phyloP scores from a whole-genome alignment of 176 grass and related monocot species.

The Metroxylon sagu region DNA sequence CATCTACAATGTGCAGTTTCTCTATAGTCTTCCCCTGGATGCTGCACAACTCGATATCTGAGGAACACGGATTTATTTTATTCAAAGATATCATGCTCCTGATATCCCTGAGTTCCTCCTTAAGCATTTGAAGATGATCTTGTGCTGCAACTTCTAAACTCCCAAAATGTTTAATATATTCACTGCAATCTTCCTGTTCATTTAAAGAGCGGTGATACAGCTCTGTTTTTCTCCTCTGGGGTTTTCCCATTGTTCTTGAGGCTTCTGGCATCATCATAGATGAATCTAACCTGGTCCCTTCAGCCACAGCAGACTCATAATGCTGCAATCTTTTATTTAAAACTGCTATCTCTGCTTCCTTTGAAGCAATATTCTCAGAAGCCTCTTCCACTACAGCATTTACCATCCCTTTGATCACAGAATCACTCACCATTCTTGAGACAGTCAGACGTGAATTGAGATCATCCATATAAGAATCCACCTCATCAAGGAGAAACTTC shows the following conservation, averaged over 20 bases:
- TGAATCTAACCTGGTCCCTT: not conserved
- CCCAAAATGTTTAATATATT: not conserved
- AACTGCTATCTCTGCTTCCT: conserved; percentile 37
- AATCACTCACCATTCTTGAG: conserved; percentile 32
- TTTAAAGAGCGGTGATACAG: not conserved
- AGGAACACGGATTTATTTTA: not conserved
- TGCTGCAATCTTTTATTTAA: conserved; percentile 34
- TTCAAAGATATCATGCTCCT: not conserved
- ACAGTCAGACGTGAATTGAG: conserved; percentile 22
- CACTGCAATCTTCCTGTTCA: not conserved
- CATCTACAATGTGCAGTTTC: conserved; percentile 5
- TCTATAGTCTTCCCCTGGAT: not conserved
- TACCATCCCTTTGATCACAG: conserved; percentile 36
- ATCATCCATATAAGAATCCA: conserved; percentile 37
- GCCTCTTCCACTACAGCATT: conserved; percentile 29
- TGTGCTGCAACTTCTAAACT: not conserved
- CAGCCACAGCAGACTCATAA: not conserved
- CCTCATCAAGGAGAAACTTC: conserved; percentile 21
- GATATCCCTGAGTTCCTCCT: not conserved
- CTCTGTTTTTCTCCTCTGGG: not conserved
- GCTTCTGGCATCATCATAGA: not conserved
- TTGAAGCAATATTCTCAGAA: conserved; percentile 21
- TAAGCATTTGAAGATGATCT: conserved; percentile 8
- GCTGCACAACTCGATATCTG: not conserved
- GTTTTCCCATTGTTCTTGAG: not conserved